These are phyloP conservation scores for Monilinia aucupariae DNA, from an alignment of 2,329 filamentous ascomycete genomes.

Conservation along the genomic window DNA sequence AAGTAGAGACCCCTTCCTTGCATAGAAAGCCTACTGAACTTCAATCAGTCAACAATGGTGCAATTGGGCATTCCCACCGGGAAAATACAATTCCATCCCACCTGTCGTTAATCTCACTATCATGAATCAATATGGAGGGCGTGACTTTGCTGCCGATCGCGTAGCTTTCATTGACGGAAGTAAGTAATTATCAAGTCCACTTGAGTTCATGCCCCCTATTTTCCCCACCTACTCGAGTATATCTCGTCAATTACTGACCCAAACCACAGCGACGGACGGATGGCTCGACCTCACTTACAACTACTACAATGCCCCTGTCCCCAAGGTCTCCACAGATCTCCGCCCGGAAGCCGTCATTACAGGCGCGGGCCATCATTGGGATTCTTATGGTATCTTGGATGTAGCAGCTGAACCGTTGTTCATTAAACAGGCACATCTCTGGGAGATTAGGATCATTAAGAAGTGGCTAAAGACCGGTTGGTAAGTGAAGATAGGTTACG, in stretches of 20 bases:
- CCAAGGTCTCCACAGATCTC: constrained; percentile 39
- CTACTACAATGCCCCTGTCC: constrained; percentile 39
- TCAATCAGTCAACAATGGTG: constrained; percentile 42
- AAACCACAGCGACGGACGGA: constrained; percentile 38
- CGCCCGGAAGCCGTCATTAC: constrained; percentile 46
- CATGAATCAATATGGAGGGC: constrained; percentile 45
- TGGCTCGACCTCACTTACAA: constrained; percentile 50
- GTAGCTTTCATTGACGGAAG: constrained; percentile 49
- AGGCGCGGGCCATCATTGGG: constrained; percentile 49
- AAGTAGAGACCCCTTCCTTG: constrained; percentile 28
- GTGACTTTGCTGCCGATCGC: constrained; percentile 42
- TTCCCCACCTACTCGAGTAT: not conserved
- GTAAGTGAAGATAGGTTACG: not conserved
- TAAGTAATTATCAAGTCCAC: constrained; percentile 18
- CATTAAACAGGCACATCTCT: constrained; percentile 45
- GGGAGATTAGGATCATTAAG: constrained; percentile 45
- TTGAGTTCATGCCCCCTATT: not conserved
- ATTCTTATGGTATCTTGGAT: constrained; percentile 29
- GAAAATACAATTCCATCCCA: constrained; percentile 42
- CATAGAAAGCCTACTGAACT: not conserved
- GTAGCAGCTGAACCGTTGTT: constrained; percentile 45
- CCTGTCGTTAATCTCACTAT: constrained; percentile 39
- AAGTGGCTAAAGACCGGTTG: constrained; percentile 34
- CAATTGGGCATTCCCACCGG: constrained; percentile 47
- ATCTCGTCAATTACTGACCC: constrained; percentile 5